Conservation (phyloP, 2,329 filamentous ascomycete species). For the Botrytis deweyae region DNA sequence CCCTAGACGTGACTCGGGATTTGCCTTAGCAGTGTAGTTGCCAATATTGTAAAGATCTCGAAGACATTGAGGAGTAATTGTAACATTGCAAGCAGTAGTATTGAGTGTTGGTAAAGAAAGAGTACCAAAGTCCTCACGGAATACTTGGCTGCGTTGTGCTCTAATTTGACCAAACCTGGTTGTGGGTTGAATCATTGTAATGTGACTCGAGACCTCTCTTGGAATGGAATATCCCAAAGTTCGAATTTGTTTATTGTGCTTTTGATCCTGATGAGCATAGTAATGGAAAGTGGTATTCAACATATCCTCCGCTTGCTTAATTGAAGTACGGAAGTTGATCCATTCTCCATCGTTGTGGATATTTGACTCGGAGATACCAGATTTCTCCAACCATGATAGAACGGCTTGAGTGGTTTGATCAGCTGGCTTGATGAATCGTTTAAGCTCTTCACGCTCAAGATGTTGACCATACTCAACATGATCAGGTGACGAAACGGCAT, state of each 20-base stretch:
- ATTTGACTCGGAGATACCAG: slow-evolving; percentile 47
- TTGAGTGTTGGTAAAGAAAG: slow-evolving; percentile 32
- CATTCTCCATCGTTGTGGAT: slow-evolving; percentile 56
- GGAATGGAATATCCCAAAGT: slow-evolving; percentile 48
- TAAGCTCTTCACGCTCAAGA: slow-evolving; percentile 51
- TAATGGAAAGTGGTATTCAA: slow-evolving; percentile 42
- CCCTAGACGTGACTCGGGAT: slow-evolving; percentile 59
- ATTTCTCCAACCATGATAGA: slow-evolving; percentile 53
- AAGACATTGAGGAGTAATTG: slow-evolving; percentile 41
- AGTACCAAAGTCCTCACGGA: slow-evolving; percentile 23
- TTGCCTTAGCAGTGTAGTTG: slow-evolving; percentile 47
- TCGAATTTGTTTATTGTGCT: slow-evolving; percentile 48
- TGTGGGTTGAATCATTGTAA: slow-evolving; percentile 46
- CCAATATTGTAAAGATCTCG: slow-evolving; percentile 42
- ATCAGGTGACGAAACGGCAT: slow-evolving; percentile 46
- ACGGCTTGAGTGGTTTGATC: slow-evolving; percentile 52
- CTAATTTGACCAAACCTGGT: slow-evolving; percentile 49
- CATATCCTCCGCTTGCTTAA: slow-evolving; percentile 36
- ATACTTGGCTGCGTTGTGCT: slow-evolving; percentile 32
- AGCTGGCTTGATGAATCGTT: slow-evolving; percentile 51
- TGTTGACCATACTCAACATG: slow-evolving; percentile 55
- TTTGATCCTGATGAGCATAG: slow-evolving; percentile 39
- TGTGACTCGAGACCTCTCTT: slow-evolving; percentile 38
- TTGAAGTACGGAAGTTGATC: slow-evolving; percentile 40
- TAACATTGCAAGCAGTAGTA: slow-evolving; percentile 34